Conservation (phyloP, 2,329 filamentous ascomycete genomes). For the Leptographium procerum region DNA sequence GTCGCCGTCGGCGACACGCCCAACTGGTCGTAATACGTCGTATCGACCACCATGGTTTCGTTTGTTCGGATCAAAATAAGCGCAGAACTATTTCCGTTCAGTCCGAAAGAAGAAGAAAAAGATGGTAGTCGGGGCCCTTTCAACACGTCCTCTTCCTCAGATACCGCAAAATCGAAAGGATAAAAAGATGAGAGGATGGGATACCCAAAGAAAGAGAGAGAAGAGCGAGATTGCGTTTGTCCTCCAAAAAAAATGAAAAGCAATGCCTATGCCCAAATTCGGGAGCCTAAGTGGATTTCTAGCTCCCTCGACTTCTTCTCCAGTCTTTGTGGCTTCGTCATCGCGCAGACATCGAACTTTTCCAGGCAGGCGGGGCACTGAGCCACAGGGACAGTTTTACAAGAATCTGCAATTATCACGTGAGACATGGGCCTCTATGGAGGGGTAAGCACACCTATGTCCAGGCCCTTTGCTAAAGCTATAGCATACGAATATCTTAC, state of each 20-base stretch:
- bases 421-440: neutral
- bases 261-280: neutral
- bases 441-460: neutral
- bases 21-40: constrained; percentile 76
- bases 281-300: neutral
- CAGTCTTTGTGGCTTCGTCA: constrained; percentile 1
- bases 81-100: neutral
- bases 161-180: neutral
- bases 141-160: neutral
- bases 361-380: neutral
- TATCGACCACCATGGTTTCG: constrained; percentile 70
- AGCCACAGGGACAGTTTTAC: neutral
- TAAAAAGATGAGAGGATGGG: neutral
- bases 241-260: neutral
- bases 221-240: neutral
- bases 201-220: neutral
- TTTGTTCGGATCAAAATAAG: neutral
- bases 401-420: neutral
- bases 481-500: neutral
- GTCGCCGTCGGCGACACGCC: constrained; percentile 76
- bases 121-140: neutral
- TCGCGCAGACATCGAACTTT: neutral
- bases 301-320: neutral
- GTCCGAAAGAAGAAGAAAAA: neutral
- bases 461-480: too few species aligned